phyloP scores from a whole-genome alignment of 2,329 filamentous ascomycete genomes.

The Bipolaris zeicola region DNA sequence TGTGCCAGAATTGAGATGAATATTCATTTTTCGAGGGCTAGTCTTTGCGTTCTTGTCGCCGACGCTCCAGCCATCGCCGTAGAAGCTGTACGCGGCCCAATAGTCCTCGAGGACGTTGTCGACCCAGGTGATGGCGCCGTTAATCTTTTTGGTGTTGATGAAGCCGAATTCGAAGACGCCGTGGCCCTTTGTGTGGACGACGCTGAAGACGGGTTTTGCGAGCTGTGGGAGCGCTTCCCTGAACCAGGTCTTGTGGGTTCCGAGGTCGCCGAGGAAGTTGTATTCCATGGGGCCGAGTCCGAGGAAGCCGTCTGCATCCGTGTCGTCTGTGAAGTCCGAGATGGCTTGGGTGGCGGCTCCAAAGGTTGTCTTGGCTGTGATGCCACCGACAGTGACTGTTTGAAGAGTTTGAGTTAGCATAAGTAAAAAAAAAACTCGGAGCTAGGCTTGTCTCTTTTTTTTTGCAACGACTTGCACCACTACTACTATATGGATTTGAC shows the following conservation, averaged over 20 bases:
- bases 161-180: background rate
- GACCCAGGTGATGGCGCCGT: background rate
- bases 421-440: too few species aligned
- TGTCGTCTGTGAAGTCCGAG: background rate
- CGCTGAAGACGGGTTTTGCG: background rate
- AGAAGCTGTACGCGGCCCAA: background rate
- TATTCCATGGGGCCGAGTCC: background rate
- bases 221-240: background rate
- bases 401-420: background rate
- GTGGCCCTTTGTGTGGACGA: background rate
- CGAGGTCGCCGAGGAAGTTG: background rate
- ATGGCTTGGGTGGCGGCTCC: background rate
- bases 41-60: background rate
- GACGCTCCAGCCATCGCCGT: background rate
- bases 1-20: background rate
- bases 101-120: background rate
- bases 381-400: background rate
- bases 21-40: background rate
- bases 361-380: background rate
- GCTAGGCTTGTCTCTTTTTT: too few species aligned
- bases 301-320: background rate
- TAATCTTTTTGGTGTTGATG: background rate
- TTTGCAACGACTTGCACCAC: too few species aligned
- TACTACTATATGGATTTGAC: too few species aligned
- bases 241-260: background rate